Evolutionary conservation across 352 stramenopile genomes (phyloP).

Genomic region (Globisporangium spinosum): DNA sequence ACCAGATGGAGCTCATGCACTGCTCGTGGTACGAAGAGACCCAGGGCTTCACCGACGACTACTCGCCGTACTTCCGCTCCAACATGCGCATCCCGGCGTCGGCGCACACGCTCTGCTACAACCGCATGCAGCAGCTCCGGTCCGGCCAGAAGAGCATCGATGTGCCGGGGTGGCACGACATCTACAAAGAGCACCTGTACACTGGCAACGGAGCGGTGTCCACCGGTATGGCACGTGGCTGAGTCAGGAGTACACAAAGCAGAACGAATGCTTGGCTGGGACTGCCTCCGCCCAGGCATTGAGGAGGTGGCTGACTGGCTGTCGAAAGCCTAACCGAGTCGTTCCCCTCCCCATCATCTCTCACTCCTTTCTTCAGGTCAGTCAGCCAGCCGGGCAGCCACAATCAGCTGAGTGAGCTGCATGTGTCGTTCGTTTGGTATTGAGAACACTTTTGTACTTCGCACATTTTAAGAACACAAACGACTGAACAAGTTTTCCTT

Average conservation of each 20-base stretch:
- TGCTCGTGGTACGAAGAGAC: conserved; percentile 48
- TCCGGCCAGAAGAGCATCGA: conserved; percentile 20
- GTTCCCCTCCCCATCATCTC: no score
- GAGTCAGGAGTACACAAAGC: background rate
- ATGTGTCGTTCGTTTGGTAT: no score
- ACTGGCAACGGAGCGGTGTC: background rate
- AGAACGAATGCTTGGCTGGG: background rate
- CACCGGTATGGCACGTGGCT: background rate
- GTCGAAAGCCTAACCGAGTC: no score
- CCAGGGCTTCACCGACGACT: conserved; percentile 41
- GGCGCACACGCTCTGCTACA: conserved; percentile 35
- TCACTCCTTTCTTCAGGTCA: no score
- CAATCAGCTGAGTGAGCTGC: no score
- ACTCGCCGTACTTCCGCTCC: conserved; percentile 28
- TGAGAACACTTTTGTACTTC: no score
- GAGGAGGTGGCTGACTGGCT: no score
- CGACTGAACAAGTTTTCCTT: no score
- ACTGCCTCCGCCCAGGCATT: no score
- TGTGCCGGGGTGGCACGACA: conserved; percentile 23
- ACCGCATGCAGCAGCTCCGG: conserved; percentile 25
- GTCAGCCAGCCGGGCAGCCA: no score
- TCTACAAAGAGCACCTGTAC: conserved; percentile 20
- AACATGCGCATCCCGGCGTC: conserved; percentile 30
- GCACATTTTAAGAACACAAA: no score
- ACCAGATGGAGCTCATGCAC: conserved; percentile 47